Conservation (phyloP, 2,329 filamentous ascomycete species). For the Sphaceloma murrayae region DNA sequence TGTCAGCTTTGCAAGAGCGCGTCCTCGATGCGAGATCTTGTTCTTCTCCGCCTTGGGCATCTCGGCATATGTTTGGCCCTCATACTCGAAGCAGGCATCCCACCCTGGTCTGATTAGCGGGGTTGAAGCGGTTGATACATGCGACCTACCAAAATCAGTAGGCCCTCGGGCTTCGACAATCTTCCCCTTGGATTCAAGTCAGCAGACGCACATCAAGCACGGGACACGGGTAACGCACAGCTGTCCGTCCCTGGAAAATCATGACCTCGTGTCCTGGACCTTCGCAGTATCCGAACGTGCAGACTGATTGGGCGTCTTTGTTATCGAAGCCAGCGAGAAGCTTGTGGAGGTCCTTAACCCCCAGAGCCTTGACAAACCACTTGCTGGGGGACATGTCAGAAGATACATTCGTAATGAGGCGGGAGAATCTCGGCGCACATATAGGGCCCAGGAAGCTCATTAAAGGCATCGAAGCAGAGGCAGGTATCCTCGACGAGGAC, state of each 20-base stretch:
- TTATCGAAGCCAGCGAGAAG: conserved; percentile 80
- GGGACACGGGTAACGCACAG: conserved; percentile 53
- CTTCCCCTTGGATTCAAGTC: conserved; percentile 50
- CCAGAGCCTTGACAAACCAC: conserved; percentile 80
- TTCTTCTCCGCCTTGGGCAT: conserved; percentile 89
- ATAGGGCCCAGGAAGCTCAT: conserved; percentile 89
- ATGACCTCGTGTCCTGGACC: conserved; percentile 77
- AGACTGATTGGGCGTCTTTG: conserved; percentile 86
- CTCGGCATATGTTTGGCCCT: conserved; percentile 87
- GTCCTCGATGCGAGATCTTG: conserved; percentile 80
- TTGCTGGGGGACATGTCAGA: conserved; percentile 51
- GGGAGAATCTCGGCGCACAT: conserved; percentile 52
- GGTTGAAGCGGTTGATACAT: no score
- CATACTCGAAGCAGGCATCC: conserved; percentile 93
- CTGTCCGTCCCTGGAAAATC: conserved; percentile 83
- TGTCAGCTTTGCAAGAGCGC: conserved; percentile 78
- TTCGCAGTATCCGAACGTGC: conserved; percentile 85
- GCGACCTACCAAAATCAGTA: conserved; percentile 71
- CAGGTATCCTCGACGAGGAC: conserved; percentile 95
- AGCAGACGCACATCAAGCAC: no score
- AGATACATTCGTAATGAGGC: background rate
- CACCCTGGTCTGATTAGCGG: conserved; percentile 54
- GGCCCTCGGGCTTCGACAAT: conserved; percentile 80
- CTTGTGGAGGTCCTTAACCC: conserved; percentile 79
- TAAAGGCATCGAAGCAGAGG: conserved; percentile 81